Evolutionary conservation across 2,329 filamentous ascomycete genomes (phyloP).

Genomic region (Claviceps pazoutovae): DNA sequence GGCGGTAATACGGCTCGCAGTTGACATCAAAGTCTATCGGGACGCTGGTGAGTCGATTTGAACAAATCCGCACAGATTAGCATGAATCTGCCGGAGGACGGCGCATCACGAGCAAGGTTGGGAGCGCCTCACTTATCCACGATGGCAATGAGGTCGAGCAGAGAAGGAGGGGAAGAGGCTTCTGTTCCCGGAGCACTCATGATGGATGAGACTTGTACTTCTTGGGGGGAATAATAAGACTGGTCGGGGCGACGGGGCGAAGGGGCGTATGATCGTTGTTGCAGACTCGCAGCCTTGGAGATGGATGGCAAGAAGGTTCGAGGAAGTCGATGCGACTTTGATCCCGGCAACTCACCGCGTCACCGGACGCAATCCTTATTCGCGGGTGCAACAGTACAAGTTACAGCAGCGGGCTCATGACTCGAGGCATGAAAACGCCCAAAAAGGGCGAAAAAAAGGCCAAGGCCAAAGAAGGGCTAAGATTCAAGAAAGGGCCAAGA

Average conservation of each 20-base stretch:
- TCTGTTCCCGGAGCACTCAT: background rate
- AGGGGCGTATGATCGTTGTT: background rate
- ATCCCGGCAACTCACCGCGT: too few species aligned
- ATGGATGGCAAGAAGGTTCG: too few species aligned
- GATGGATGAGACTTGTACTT: background rate
- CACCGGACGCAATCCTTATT: too few species aligned
- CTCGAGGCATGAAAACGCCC: too few species aligned
- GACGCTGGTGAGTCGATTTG: constrained; percentile 23
- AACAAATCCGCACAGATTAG: constrained; percentile 2
- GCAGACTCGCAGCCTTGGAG: too few species aligned
- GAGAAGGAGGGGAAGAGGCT: background rate
- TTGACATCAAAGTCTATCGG: constrained; percentile 28
- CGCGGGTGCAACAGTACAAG: too few species aligned
- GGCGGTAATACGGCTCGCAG: constrained; percentile 26
- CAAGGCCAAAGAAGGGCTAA: too few species aligned
- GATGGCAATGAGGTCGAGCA: constrained; percentile 24
- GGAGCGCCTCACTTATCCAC: constrained; percentile 27
- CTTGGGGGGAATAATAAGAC: too few species aligned
- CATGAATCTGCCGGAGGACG: background rate
- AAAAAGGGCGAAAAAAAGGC: too few species aligned
- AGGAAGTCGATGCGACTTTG: too few species aligned
- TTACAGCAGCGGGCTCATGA: too few species aligned
- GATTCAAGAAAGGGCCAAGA: too few species aligned
- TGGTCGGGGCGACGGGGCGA: background rate
- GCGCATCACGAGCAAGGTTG: background rate